A percentile compares a stretch with the other conserved stretches of the same genome.
These are phyloP conservation scores for Suillus occidentalis DNA, from an alignment of 768 basidiomycete species.

Conservation along the genomic window DNA sequence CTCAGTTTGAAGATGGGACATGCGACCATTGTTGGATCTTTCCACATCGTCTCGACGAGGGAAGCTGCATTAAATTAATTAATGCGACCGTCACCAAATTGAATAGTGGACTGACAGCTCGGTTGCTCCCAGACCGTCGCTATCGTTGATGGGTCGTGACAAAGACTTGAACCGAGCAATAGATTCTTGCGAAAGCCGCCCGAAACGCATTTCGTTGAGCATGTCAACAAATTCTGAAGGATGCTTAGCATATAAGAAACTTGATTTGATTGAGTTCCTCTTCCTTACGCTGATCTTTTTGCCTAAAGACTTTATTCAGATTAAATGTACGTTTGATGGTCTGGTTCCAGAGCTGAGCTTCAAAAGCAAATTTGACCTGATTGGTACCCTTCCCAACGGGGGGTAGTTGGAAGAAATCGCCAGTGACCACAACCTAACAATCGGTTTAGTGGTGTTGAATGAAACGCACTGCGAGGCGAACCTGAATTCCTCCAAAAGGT, in stretches of 20 bases:
- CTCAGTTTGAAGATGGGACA: conserved; percentile 58
- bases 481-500: conserved; percentile 96
- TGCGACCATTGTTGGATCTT: conserved; percentile 69
- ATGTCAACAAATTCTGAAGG: conserved; percentile 84
- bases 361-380: conserved; percentile 85
- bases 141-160: conserved; percentile 68
- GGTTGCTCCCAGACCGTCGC: conserved; percentile 84
- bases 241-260: conserved; percentile 8
- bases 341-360: conserved; percentile 76
- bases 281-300: conserved; percentile 80
- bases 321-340: conserved; percentile 84
- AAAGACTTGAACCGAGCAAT: conserved; percentile 70
- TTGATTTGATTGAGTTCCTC: not conserved
- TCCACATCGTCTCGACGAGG: conserved; percentile 93
- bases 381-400: conserved; percentile 72
- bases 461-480: conserved; percentile 23
- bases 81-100: not conserved
- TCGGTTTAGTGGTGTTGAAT: not conserved
- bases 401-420: conserved; percentile 98
- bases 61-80: conserved; percentile 54
- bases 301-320: conserved; percentile 92
- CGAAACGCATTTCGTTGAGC: conserved; percentile 99
- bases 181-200: conserved; percentile 61
- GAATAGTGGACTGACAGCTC: conserved; percentile 66
- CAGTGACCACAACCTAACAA: conserved; percentile 80